Conservation (phyloP, 179 eudicot species). For the Silene noctiflora region DNA sequence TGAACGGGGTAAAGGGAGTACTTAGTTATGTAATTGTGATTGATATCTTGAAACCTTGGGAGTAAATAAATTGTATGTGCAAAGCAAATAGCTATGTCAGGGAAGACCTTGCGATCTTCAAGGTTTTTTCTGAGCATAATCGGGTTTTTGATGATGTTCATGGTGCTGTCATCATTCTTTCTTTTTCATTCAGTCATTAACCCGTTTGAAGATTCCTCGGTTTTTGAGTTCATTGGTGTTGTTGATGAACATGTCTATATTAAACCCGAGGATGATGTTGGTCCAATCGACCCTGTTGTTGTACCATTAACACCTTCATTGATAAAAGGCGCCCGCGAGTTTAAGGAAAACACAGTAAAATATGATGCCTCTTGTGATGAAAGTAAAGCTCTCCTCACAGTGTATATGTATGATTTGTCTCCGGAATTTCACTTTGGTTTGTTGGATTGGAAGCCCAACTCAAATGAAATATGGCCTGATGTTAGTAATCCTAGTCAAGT, state of each 20-base stretch:
- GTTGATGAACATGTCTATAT: constrained; percentile 25
- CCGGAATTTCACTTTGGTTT: constrained; percentile 82
- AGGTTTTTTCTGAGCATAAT: constrained; percentile 52
- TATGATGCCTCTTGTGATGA: constrained; percentile 30
- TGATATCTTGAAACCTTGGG: background rate
- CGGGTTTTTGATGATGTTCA: constrained; percentile 41
- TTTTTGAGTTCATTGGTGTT: constrained; percentile 35
- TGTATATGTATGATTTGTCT: constrained; percentile 86
- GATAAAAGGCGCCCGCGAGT: background rate
- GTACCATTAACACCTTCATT: constrained; percentile 17
- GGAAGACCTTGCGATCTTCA: constrained; percentile 50
- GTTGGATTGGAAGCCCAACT: constrained; percentile 63
- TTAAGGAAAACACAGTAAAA: constrained; percentile 7
- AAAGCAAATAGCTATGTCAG: constrained; percentile 40
- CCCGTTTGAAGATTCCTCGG: constrained; percentile 43
- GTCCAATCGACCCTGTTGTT: background rate
- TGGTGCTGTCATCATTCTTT: constrained; percentile 48
- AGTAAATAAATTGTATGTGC: constrained; percentile 24
- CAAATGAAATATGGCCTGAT: constrained; percentile 65
- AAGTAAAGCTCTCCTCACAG: constrained; percentile 46
- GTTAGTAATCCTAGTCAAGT: constrained; percentile 38
- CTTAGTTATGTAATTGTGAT: background rate
- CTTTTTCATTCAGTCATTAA: constrained; percentile 46
- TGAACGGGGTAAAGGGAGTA: background rate
- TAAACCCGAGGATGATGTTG: constrained; percentile 15